These are phyloP conservation scores for Rhodamnia argentea DNA, from an alignment of 345 rosid genomes.

Conservation along the genomic window DNA sequence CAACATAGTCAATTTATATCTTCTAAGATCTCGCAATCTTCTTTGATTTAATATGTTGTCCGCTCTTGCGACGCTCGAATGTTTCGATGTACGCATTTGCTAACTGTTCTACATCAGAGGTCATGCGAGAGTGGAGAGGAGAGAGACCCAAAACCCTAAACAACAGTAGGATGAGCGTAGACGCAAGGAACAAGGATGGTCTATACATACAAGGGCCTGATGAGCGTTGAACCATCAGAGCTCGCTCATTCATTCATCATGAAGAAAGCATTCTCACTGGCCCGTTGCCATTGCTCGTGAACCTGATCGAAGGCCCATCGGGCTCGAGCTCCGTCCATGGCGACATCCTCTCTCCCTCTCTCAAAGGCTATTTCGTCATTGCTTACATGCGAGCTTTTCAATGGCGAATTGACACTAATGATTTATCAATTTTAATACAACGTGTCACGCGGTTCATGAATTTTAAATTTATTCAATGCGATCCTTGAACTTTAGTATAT, in stretches of 20 bases:
- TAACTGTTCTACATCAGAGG: not conserved
- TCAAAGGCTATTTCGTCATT: too few relatives aligned
- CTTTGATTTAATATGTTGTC: not conserved
- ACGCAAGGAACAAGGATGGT: rapidly evolving
- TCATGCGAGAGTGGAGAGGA: not conserved
- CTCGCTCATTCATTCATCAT: not conserved
- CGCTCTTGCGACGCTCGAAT: not conserved
- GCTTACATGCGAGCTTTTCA: too few relatives aligned
- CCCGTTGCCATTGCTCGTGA: not conserved
- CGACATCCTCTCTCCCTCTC: not conserved
- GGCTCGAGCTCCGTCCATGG: not conserved
- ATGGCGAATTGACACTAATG: too few relatives aligned
- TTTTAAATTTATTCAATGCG: too few relatives aligned
- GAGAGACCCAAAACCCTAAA: not conserved
- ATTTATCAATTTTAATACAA: too few relatives aligned
- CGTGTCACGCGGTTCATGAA: too few relatives aligned
- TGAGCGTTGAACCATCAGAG: not conserved
- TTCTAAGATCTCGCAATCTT: not conserved
- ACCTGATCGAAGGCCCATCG: not conserved
- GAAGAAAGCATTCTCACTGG: not conserved
- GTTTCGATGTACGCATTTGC: not conserved
- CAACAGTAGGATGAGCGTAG: not conserved
- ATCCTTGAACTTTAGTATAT: too few relatives aligned
- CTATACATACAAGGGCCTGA: not conserved
- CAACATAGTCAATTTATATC: not conserved